Conservation (phyloP, 176 grass and related monocot species). For the Luzula sylvatica region DNA sequence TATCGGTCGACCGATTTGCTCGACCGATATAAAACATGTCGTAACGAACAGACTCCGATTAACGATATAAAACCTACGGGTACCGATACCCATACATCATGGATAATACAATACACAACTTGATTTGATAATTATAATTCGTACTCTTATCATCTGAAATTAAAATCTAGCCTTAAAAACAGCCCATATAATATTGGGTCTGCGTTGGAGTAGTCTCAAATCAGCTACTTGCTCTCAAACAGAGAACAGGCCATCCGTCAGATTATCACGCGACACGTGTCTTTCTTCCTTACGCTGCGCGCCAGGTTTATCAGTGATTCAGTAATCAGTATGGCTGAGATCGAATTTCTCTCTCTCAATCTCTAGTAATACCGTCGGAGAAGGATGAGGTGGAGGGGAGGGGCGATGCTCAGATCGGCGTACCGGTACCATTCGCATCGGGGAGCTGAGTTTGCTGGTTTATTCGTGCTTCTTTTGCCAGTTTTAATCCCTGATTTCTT, state of each 20-base stretch:
- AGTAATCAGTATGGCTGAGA: not conserved
- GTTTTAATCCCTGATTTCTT: constrained; percentile 38
- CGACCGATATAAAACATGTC: no score
- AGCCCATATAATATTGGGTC: not conserved
- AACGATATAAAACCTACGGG: no score
- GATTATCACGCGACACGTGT: not conserved
- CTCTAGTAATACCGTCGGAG: not conserved
- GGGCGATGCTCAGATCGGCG: constrained; percentile 15
- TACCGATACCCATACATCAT: no score
- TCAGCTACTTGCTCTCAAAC: not conserved
- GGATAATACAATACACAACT: no score
- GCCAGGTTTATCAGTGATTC: not conserved
- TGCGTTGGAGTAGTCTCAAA: not conserved
- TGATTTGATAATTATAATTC: no score
- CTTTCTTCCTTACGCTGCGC: not conserved
- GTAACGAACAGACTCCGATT: no score
- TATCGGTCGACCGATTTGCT: no score
- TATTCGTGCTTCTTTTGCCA: constrained; percentile 46
- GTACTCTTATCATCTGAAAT: no score
- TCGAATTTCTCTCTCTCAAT: no score
- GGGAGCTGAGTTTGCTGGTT: constrained; percentile 22
- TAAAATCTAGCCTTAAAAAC: not conserved
- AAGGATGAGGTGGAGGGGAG: constrained; percentile 12
- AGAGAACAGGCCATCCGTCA: not conserved
- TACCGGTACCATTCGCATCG: constrained; percentile 11